phyloP scores from a whole-genome alignment of 2,329 filamentous ascomycete genomes.

The Ilyonectria robusta region DNA sequence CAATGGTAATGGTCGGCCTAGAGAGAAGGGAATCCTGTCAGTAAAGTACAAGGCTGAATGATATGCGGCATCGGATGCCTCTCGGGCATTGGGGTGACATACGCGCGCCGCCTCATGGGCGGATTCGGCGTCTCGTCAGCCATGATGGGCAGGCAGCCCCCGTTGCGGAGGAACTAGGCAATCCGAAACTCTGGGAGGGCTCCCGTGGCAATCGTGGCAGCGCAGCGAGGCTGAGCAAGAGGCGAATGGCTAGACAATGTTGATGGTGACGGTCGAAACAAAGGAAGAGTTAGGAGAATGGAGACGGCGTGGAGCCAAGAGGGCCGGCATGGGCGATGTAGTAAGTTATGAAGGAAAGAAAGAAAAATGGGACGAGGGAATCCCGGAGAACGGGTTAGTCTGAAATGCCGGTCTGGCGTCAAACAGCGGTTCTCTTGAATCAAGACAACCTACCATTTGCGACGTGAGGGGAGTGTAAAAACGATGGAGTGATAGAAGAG shows the following conservation, averaged over 20 bases:
- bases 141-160: slow-evolving; percentile 38
- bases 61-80: slow-evolving; percentile 31
- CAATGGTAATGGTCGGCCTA: slow-evolving; percentile 70
- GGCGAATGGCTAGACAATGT: slow-evolving; percentile 31
- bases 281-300: slow-evolving; percentile 37
- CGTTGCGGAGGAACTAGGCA: slow-evolving; percentile 21
- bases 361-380: slow-evolving; percentile 29
- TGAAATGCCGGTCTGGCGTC: slow-evolving; percentile 7
- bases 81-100: slow-evolving; percentile 31
- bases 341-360: slow-evolving; percentile 27
- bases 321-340: slow-evolving; percentile 35
- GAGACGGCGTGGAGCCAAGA: slow-evolving; percentile 42
- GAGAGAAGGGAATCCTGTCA: slow-evolving; percentile 29
- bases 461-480: slow-evolving; percentile 10
- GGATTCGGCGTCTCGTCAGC: slow-evolving; percentile 36
- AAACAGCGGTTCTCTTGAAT: slow-evolving; percentile 16
- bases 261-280: slow-evolving; percentile 32
- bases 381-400: slow-evolving; percentile 19
- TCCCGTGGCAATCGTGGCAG: slow-evolving; percentile 14
- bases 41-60: slow-evolving; percentile 28
- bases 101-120: slow-evolving; percentile 47
- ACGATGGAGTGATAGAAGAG: background rate
- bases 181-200: slow-evolving; percentile 21
- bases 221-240: slow-evolving; percentile 43
- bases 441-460: slow-evolving; percentile 9